Percentiles rank a stretch among this genome's conserved stretches.
Evolutionary conservation across 2,329 filamentous ascomycete genomes (phyloP).

Genomic region (Hysterium pulicare): DNA sequence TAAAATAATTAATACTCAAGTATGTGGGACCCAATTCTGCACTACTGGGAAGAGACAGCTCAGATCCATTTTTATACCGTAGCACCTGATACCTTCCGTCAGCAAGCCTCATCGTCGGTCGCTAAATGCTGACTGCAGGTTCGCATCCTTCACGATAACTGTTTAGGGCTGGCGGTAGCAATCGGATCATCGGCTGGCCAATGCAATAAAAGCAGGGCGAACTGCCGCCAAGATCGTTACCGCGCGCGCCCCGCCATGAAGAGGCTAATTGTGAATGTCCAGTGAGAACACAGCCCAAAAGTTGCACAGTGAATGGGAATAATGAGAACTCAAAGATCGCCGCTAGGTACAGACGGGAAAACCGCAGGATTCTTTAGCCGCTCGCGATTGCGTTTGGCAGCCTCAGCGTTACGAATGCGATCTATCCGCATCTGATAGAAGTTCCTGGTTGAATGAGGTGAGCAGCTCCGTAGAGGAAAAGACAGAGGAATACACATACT

Average conservation of each 20-base stretch:
- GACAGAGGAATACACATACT: conserved; percentile 47
- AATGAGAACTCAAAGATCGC: conserved; percentile 30
- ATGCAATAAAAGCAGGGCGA: conserved; percentile 6
- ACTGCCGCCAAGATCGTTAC: neutral
- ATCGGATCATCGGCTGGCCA: conserved; percentile 15
- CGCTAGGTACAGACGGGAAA: conserved; percentile 82
- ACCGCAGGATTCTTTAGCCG: conserved; percentile 71
- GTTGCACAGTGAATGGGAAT: neutral
- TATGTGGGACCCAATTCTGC: conserved; percentile 10
- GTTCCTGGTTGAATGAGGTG: conserved; percentile 48
- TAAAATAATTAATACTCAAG: conserved; percentile 4
- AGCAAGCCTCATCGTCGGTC: conserved; percentile 14
- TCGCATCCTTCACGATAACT: conserved; percentile 13
- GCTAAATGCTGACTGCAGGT: conserved; percentile 35
- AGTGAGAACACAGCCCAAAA: neutral
- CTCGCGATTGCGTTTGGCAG: conserved; percentile 77
- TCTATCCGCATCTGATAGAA: conserved; percentile 86
- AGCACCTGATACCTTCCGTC: conserved; percentile 16
- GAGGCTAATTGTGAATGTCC: neutral
- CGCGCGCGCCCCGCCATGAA: conserved; percentile 6
- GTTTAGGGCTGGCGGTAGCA: conserved; percentile 19
- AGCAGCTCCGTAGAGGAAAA: conserved; percentile 1
- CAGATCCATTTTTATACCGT: conserved; percentile 6
- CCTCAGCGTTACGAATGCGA: conserved; percentile 72
- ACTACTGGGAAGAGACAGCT: conserved; percentile 8